Conservation (phyloP, 1,284 basidiomycete genomes). For the Phlebopus sp. region DNA sequence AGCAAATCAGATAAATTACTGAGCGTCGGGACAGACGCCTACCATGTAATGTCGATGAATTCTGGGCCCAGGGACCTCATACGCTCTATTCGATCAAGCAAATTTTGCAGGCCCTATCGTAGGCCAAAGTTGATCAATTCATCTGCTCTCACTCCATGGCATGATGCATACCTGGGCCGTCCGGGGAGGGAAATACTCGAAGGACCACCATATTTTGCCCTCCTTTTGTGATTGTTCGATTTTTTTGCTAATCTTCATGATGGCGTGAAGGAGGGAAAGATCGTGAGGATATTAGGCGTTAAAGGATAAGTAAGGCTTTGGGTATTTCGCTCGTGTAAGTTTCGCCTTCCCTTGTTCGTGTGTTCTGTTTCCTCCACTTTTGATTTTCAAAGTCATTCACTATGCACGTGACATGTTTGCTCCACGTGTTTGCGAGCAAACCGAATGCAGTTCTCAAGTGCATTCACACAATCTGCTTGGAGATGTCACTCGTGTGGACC, state of each 20-base stretch:
- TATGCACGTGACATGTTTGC: constrained; percentile 20
- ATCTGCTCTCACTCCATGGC: neutral
- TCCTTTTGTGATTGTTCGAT: constrained; percentile 81
- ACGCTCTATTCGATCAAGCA: constrained; percentile 95
- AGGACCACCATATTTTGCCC: constrained; percentile 89
- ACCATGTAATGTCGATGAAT: constrained; percentile 99
- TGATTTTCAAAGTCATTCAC: neutral
- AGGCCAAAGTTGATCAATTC: constrained; percentile 2
- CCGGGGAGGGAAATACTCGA: constrained; percentile 95
- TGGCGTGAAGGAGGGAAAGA: constrained; percentile 13
- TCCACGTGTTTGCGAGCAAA: neutral
- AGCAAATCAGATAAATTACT: constrained; percentile 3
- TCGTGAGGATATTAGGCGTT: constrained; percentile 13
- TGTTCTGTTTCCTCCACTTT: constrained; percentile 10
- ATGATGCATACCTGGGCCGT: constrained; percentile 76
- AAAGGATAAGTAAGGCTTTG: constrained; percentile 14
- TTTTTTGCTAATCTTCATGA: constrained; percentile 91
- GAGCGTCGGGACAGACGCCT: constrained; percentile 21
- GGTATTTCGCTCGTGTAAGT: constrained; percentile 25
- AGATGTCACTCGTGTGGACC: neutral
- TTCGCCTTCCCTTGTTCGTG: constrained; percentile 4
- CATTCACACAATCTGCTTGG: neutral
- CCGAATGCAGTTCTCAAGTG: neutral
- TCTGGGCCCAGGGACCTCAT: constrained; percentile 96
- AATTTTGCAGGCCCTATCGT: constrained; percentile 84